phyloP scores from a whole-genome alignment of 208 protist genomes.

The Angomonas deanei region DNA sequence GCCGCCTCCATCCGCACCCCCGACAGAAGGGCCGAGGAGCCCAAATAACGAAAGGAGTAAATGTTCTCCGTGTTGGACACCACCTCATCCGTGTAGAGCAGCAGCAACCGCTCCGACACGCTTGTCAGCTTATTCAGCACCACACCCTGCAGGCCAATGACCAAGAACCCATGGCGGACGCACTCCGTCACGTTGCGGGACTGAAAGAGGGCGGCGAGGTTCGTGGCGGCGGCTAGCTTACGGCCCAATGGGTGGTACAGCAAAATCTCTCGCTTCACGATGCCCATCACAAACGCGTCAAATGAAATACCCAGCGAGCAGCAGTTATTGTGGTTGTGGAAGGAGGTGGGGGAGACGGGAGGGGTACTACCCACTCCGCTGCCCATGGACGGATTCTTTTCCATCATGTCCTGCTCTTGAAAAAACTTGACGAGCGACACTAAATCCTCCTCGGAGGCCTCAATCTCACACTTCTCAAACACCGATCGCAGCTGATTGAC shows the following conservation, averaged over 20 bases:
- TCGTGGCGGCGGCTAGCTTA: constrained; percentile 72
- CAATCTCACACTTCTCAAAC: constrained; percentile 62
- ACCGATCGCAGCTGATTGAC: constrained; percentile 49
- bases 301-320: constrained; percentile 57
- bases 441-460: constrained; percentile 53
- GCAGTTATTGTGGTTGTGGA: not conserved
- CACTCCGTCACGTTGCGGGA: constrained; percentile 74
- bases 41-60: constrained; percentile 81
- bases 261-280: constrained; percentile 74
- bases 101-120: constrained; percentile 43
- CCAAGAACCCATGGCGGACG: constrained; percentile 76
- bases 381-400: not conserved
- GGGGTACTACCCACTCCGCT: not conserved
- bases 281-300: constrained; percentile 76
- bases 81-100: constrained; percentile 65
- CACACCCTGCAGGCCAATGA: constrained; percentile 53
- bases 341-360: constrained; percentile 6
- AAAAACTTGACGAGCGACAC: constrained; percentile 75
- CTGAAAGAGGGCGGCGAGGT: constrained; percentile 69
- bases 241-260: constrained; percentile 76
- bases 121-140: constrained; percentile 59
- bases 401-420: constrained; percentile 32
- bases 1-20: constrained; percentile 35
- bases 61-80: constrained; percentile 67
- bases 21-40: constrained; percentile 33